phyloP scores from a whole-genome alignment of 176 grass and related monocot species.

The Musa beccarii region DNA sequence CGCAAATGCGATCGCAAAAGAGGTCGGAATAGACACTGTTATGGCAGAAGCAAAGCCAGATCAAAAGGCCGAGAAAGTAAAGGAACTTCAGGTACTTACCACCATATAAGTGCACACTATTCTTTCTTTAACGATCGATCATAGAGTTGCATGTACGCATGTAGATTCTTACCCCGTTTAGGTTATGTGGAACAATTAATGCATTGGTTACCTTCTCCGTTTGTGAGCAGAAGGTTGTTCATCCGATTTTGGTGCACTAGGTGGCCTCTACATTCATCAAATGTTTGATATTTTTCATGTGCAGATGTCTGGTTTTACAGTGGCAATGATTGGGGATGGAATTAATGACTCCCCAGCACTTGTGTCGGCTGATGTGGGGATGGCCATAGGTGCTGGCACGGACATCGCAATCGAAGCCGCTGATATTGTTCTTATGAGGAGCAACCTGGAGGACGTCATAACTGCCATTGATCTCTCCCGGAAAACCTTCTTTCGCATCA shows the following conservation, averaged over 20 bases:
- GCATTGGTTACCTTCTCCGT: too few relatives aligned
- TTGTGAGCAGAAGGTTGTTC: background rate
- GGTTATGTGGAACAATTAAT: too few relatives aligned
- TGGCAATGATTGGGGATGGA: constrained; percentile 91
- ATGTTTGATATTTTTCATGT: background rate
- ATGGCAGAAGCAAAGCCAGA: constrained; percentile 81
- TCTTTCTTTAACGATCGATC: too few relatives aligned
- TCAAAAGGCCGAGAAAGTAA: constrained; percentile 20
- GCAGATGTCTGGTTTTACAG: constrained; percentile 58
- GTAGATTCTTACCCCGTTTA: too few relatives aligned
- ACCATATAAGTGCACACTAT: too few relatives aligned
- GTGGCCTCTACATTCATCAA: background rate
- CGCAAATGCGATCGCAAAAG: constrained; percentile 68
- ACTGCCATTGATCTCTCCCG: constrained; percentile 83
- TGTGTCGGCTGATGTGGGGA: constrained; percentile 65
- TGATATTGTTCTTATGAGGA: constrained; percentile 94
- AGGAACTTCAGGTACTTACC: constrained; percentile 65
- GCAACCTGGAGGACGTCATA: constrained; percentile 91
- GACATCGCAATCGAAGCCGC: constrained; percentile 92
- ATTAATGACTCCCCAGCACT: constrained; percentile 92
- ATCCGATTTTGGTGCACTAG: background rate
- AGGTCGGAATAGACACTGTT: constrained; percentile 68
- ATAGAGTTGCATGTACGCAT: too few relatives aligned
- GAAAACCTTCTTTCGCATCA: constrained; percentile 81
- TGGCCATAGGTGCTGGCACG: constrained; percentile 80